These are phyloP conservation scores for Stachybotrys elegans DNA, from an alignment of 2,329 filamentous ascomycete species.

Conservation along the genomic window DNA sequence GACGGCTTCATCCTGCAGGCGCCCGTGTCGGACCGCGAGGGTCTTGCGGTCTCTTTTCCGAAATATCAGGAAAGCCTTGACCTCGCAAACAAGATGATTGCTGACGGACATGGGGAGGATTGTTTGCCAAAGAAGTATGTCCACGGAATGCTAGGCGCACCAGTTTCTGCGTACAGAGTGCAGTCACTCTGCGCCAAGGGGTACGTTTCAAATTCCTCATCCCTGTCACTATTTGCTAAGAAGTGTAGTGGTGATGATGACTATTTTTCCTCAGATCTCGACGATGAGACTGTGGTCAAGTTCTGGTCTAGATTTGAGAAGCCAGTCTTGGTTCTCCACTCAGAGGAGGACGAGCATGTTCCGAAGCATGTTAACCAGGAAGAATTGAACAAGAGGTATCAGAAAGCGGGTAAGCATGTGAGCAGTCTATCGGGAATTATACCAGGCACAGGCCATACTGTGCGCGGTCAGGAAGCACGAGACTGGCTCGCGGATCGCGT, in stretches of 20 bases:
- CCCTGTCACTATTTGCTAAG: neutral
- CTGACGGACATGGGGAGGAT: conserved; percentile 47
- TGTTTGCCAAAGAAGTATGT: conserved; percentile 46
- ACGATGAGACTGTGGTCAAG: conserved; percentile 43
- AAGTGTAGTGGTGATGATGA: conserved; percentile 66
- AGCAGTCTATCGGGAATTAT: conserved; percentile 49
- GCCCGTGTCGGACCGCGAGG: conserved; percentile 72
- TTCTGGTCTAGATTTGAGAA: conserved; percentile 64
- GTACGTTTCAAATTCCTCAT: no score
- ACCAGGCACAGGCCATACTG: conserved; percentile 47
- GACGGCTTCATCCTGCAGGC: conserved; percentile 78
- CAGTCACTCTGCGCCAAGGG: conserved; percentile 43
- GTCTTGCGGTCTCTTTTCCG: conserved; percentile 40
- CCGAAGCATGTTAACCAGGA: conserved; percentile 53
- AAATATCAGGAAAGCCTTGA: conserved; percentile 41
- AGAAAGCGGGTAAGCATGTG: conserved; percentile 34
- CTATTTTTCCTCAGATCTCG: conserved; percentile 79
- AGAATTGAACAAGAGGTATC: conserved; percentile 54
- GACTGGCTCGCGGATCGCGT: conserved; percentile 46
- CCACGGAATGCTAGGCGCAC: conserved; percentile 33
- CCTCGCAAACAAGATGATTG: conserved; percentile 49
- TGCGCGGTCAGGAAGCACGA: conserved; percentile 39
- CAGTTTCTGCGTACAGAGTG: conserved; percentile 49
- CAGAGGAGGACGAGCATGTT: conserved; percentile 62
- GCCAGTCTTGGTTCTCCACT: conserved; percentile 60